Conservation (phyloP, 306 rosid species). For the barrel medic (Medicago truncatula) region DNA sequence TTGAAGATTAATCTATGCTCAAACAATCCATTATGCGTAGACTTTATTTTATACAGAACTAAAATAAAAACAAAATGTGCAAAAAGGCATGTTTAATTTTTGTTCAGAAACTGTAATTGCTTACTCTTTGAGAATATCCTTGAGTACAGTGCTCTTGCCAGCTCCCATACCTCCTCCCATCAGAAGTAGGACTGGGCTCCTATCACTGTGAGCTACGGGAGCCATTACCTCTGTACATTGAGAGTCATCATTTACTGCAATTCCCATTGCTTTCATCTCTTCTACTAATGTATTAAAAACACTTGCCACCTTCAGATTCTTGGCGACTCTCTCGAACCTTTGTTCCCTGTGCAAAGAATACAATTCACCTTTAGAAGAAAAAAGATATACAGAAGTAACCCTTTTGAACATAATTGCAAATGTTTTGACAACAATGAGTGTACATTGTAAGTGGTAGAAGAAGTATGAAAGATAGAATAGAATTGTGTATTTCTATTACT, state of each 20-base stretch:
- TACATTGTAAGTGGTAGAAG: not conserved
- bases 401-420: constrained; percentile 16
- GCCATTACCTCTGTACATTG: constrained; percentile 98
- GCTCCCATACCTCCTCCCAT: constrained; percentile 99
- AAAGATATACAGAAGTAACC: not conserved
- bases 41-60: not conserved
- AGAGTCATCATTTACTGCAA: constrained; percentile 76
- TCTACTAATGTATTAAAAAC: constrained; percentile 87
- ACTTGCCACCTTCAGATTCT: constrained; percentile 95
- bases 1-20: not conserved
- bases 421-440: constrained; percentile 23
- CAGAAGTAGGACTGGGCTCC: constrained; percentile 93
- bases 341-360: constrained; percentile 66
- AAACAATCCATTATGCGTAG: constrained; percentile 4
- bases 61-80: not conserved
- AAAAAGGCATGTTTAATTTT: constrained; percentile 3
- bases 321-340: constrained; percentile 86
- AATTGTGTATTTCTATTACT: too few species aligned
- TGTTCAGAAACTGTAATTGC: constrained; percentile 35
- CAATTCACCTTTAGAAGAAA: constrained; percentile 36
- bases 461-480: too few species aligned
- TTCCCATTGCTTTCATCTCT: constrained; percentile 97
- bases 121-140: constrained; percentile 97
- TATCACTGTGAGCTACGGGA: constrained; percentile 89
- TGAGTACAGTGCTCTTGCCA: constrained; percentile 93